Percentiles rank a stretch among this genome's conserved stretches.
Conservation (phyloP, 1,284 basidiomycete genomes). For the Neolentinus lepideus region DNA sequence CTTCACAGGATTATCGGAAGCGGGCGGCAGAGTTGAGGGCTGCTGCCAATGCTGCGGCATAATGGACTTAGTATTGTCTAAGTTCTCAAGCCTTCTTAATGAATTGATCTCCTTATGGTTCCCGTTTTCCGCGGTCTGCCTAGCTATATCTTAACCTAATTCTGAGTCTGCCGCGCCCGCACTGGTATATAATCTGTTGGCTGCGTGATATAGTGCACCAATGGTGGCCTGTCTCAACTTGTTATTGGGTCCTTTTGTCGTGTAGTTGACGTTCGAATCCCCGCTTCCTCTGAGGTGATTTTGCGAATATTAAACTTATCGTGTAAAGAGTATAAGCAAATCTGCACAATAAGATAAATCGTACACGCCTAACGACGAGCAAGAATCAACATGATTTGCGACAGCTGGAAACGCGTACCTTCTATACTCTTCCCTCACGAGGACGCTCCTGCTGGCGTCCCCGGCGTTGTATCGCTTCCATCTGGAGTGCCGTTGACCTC, state of each 20-base stretch:
- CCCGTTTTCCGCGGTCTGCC: neutral
- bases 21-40: neutral
- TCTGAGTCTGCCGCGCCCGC: no score
- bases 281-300: no score
- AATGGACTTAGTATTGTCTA: neutral
- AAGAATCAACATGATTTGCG: neutral
- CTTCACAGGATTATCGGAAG: neutral
- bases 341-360: no score
- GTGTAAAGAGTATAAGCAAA: no score
- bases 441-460: constrained; percentile 2
- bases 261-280: no score
- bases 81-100: neutral
- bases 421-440: neutral
- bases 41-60: neutral
- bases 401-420: neutral
- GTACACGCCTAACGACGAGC: no score
- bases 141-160: neutral
- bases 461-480: constrained; percentile 7
- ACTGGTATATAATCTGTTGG: no score
- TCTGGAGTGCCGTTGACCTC: neutral
- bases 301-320: no score
- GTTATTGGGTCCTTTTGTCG: no score
- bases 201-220: no score
- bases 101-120: neutral
- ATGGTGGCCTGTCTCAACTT: no score